Evolutionary conservation across 352 stramenopile species (phyloP), one percentile per base, ranked within the genome.

Genomic region (Pythium chondricola): DNA sequence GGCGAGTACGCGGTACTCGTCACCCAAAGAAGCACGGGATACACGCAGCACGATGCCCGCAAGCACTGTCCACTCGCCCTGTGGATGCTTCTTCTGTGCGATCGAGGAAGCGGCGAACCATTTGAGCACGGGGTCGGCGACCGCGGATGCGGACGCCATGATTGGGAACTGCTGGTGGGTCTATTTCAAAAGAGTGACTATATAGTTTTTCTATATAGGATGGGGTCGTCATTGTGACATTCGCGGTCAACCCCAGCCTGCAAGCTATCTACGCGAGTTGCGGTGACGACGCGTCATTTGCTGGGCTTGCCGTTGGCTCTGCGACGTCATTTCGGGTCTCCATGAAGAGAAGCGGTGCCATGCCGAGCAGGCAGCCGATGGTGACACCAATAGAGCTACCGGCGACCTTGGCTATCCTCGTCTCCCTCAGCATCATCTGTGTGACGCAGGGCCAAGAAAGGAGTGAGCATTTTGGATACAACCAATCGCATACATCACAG

Each of bases 291-390:
- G n/a, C n/a, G n/a, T n/a, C n/a, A n/a, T n/a, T n/a, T n/a, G n/a
- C n/a, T n/a, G n/a, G n/a, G n/a, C n/a, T n/a, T n/a, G n/a, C 31
- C 26, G n/a, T 44, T 61, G 26, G 37, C 20, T 46, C 40, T 3
- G 40, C 4, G 3, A 45, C 24, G 49, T 31, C 43, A 17, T 46
- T 24, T 57, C 76, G 72, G 14, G 80, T 92, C 48, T 88, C 64
- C 35, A 93, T 61, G 46, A 90, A 93, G 1, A 91, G 65, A 47
- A 93, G 46, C 29, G 82, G 79, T 16, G 57, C 42, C 82, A 93
- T 90, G 30, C 79, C 79, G 14, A 93, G 44, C 11, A 93, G 41
- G 57, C 82, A 93, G 26, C 79, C 79, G 36, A 89, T 78, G 27
- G 74, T 84, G 14, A 91, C 69, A 17, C 82, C 76, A 2, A 88